Evolutionary conservation across 2,329 filamentous ascomycete species (phyloP).

Genomic region (Escovopsis sp.): DNA sequence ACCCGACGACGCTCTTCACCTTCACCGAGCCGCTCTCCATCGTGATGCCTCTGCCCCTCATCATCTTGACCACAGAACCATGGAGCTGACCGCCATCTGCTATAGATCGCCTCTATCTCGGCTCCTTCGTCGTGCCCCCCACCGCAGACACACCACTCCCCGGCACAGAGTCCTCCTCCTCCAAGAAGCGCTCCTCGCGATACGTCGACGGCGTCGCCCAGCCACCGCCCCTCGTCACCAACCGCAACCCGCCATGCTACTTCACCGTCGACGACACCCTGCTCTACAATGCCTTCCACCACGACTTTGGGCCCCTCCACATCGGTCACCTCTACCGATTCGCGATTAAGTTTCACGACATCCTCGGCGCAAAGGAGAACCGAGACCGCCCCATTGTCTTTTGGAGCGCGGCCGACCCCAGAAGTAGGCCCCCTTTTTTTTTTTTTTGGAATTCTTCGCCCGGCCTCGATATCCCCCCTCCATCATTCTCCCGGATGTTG

Average conservation of each 20-base stretch:
- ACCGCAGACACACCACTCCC: slow-evolving; percentile 68
- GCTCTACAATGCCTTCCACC: slow-evolving; percentile 95
- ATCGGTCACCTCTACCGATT: slow-evolving; percentile 96
- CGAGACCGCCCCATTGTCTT: slow-evolving; percentile 85
- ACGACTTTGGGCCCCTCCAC: slow-evolving; percentile 94
- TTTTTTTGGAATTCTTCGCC: too few relatives aligned
- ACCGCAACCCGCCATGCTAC: slow-evolving; percentile 57
- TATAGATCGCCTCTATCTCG: slow-evolving; percentile 84
- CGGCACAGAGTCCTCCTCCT: slow-evolving; percentile 55
- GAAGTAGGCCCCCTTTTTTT: slow-evolving; percentile 54
- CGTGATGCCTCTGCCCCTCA: background rate
- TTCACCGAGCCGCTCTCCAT: background rate
- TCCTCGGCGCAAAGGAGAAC: slow-evolving; percentile 81
- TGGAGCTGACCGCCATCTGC: slow-evolving; percentile 8
- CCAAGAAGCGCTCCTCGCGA: slow-evolving; percentile 33
- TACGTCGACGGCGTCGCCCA: slow-evolving; percentile 41
- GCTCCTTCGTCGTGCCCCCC: slow-evolving; percentile 74
- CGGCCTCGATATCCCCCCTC: too few relatives aligned
- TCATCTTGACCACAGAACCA: background rate
- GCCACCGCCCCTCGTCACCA: slow-evolving; percentile 14
- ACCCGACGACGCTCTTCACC: background rate
- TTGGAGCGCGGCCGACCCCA: slow-evolving; percentile 83
- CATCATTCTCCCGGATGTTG: too few relatives aligned
- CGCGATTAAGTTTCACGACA: slow-evolving; percentile 88
- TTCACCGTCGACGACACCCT: slow-evolving; percentile 89